Evolutionary conservation across 2,329 filamentous ascomycete genomes (phyloP), one percentile per base, ranked within the genome.

Genomic region (Cladorrhinum sp.): DNA sequence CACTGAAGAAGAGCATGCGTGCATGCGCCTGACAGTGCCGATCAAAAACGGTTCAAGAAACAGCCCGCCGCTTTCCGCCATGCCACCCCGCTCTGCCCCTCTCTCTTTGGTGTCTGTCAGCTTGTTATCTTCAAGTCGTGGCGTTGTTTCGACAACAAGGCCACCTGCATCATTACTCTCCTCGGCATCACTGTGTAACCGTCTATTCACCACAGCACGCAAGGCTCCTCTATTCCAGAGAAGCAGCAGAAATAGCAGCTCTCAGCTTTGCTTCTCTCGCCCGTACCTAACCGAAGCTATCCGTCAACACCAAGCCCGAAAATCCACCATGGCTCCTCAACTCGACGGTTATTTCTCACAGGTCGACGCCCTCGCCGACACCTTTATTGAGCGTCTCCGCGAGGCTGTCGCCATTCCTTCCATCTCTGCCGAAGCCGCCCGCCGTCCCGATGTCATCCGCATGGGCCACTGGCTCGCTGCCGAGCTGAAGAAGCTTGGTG

Each of bases 321-420:
- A 86, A 75, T 96, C 96, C 78, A 89, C 86, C 75, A 96, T 97
- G 91, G 91, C 92, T 60, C 91, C 92, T 64, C 86, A 96, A 76
- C 86, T 99, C 69, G 91, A 97, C 76, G 83, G 88, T 66, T 98
- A 90, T 82, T 98, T 97, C 83, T 87, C 91, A 78, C 87, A 96
- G 84, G 92, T 96, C 70, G 92, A 97, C 77, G 79, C 79, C 73
- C 82, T 93, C 71, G 84, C 92, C 55, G 85, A 87, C 67, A 81
- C 86, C 73, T 97, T 96, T 79, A 96, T 96, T 76, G 89, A 96
- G 70, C 89, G 94, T 69, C 86, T 99, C 63, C 85, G 91, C 72
- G 87, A 93, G 77, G 95, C 95, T 58, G 95, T 99, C 62, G 94
- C 93, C 57, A 99, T 99, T 71, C 95, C 95, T 20, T 99, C 95